Conservation (phyloP, 2,329 filamentous ascomycete genomes). For the Penicillium oxalicum region DNA sequence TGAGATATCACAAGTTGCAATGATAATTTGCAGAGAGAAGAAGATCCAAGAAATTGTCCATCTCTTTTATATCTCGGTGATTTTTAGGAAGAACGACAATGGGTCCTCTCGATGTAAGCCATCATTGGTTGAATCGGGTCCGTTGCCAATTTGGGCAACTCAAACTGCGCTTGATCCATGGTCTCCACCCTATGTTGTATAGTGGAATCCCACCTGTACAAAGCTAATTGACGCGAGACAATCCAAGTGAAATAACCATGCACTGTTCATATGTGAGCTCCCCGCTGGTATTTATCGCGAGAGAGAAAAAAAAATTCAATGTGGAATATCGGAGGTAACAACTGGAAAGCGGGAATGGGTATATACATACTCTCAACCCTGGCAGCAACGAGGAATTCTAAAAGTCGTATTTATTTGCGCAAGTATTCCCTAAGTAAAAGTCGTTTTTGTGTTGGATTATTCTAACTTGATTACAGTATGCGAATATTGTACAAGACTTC, state of each 20-base stretch:
- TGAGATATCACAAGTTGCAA: not conserved
- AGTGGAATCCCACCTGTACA: no score
- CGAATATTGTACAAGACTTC: no score
- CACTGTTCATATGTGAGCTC: no score
- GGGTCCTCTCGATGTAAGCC: not conserved
- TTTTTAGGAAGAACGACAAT: not conserved
- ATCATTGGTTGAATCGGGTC: slow-evolving; percentile 17
- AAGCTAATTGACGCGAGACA: not conserved
- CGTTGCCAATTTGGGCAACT: not conserved
- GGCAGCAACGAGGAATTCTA: no score
- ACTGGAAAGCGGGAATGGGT: no score
- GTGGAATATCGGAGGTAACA: not conserved
- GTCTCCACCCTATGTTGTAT: not conserved
- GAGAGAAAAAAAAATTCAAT: not conserved
- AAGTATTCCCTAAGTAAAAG: no score
- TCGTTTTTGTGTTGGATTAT: no score
- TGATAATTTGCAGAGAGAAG: no score
- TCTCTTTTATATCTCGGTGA: slow-evolving; percentile 1
- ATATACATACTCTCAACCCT: no score
- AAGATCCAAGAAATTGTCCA: not conserved
- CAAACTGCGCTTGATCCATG: not conserved
- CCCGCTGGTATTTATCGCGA: no score
- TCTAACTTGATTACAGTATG: no score
- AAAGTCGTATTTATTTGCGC: no score
- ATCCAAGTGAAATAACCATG: not conserved